Percentiles rank a stretch among this genome's conserved stretches.
Conservation (phyloP, 805 yeast species). For the Candida ulmi region DNA sequence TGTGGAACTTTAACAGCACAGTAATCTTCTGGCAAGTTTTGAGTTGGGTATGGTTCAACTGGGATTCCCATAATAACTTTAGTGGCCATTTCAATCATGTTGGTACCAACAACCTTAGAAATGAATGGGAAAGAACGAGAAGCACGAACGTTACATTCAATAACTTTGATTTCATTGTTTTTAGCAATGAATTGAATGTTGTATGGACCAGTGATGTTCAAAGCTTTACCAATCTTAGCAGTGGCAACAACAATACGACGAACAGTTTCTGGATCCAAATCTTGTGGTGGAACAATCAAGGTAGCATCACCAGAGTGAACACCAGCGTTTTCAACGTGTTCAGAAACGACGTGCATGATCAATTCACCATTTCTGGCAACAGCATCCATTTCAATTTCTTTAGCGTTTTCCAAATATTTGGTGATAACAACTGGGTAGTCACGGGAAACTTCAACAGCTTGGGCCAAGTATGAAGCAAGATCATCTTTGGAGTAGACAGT, state of each 20-base stretch:
- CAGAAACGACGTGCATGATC: conserved; percentile 96
- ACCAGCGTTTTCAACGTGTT: conserved; percentile 99
- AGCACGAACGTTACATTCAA: conserved; percentile 98
- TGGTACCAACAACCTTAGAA: conserved; percentile 94
- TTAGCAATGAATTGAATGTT: conserved; percentile 96
- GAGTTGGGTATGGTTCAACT: conserved; percentile 83
- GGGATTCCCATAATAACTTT: conserved; percentile 90
- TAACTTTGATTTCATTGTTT: conserved; percentile 93
- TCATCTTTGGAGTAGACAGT: conserved; percentile 89
- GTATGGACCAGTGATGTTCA: conserved; percentile 95
- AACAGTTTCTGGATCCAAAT: conserved; percentile 86
- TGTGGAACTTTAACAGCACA: conserved; percentile 97
- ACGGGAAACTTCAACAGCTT: conserved; percentile 96
- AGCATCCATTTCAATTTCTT: conserved; percentile 98
- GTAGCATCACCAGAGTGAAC: conserved; percentile 99
- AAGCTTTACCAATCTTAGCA: conserved; percentile 91
- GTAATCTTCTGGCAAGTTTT: conserved; percentile 84
- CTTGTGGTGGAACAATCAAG: conserved; percentile 94
- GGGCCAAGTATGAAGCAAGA: conserved; percentile 77
- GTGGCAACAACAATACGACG: conserved; percentile 90
- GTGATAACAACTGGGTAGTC: conserved; percentile 98
- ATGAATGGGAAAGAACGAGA: conserved; percentile 99
- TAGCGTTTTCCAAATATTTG: conserved; percentile 93
- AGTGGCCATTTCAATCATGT: conserved; percentile 95
- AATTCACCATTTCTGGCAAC: conserved; percentile 93